Percentiles rank a stretch among this genome's conserved stretches.
These are phyloP conservation scores for Gracilariopsis chorda DNA, from an alignment of 23 red algal genomes.

Conservation along the genomic window DNA sequence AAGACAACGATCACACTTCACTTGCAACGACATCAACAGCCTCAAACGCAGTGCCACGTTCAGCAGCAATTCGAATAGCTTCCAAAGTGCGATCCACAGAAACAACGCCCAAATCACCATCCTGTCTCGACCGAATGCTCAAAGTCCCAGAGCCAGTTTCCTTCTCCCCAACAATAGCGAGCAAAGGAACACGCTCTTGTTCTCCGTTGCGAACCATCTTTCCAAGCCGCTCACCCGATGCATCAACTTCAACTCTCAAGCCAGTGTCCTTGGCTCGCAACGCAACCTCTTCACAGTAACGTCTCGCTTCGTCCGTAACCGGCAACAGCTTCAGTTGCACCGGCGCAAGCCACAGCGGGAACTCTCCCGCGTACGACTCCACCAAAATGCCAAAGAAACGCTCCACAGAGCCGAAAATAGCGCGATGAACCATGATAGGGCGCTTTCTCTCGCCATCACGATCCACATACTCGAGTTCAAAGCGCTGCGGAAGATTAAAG, in stretches of 20 bases:
- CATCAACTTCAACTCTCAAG: conserved; percentile 85
- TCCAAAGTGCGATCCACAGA: conserved; percentile 12
- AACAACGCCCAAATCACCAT: conserved; percentile 75
- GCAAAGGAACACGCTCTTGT: conserved; percentile 80
- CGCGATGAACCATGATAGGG: conserved; percentile 98
- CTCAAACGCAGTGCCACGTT: conserved; percentile 24
- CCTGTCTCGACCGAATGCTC: conserved; percentile 74
- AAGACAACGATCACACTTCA: too few relatives aligned
- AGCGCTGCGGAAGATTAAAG: conserved; percentile 95
- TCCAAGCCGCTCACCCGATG: conserved; percentile 78
- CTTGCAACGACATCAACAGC: neutral
- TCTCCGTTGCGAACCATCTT: conserved; percentile 97
- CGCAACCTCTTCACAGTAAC: conserved; percentile 68
- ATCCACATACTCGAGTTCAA: conserved; percentile 91
- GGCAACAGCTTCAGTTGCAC: conserved; percentile 89
- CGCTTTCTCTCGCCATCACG: conserved; percentile 55
- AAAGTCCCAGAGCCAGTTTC: conserved; percentile 64
- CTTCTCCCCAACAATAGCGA: conserved; percentile 84
- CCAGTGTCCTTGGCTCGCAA: neutral
- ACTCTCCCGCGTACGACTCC: conserved; percentile 91
- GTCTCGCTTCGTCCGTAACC: conserved; percentile 60
- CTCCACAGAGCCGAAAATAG: conserved; percentile 95
- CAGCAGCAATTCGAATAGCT: conserved; percentile 21
- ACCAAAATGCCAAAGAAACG: conserved; percentile 98
- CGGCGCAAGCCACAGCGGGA: conserved; percentile 98